These are phyloP conservation scores for Dactylellina cionopaga DNA, from an alignment of 2,329 filamentous ascomycete species.

Conservation along the genomic window DNA sequence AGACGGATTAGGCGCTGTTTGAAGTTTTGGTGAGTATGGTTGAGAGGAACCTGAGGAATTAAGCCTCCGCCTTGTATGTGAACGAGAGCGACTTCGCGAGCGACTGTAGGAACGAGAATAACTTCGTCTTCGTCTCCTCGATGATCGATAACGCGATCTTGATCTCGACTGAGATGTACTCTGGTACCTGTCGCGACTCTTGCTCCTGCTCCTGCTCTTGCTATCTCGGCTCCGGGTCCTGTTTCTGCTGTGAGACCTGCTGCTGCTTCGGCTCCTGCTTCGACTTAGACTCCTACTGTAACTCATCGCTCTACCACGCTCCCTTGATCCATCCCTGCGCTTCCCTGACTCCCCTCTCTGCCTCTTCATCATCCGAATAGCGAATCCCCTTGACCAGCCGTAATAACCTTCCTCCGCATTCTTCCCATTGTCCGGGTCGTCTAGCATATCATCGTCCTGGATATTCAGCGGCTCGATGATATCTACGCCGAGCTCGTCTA, in stretches of 20 bases:
- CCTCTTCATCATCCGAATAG: slow-evolving; percentile 78
- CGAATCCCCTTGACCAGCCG: slow-evolving; percentile 84
- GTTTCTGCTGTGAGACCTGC: slow-evolving; percentile 14
- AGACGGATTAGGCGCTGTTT: not conserved
- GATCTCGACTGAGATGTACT: slow-evolving; percentile 37
- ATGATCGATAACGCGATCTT: slow-evolving; percentile 34
- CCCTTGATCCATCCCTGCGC: not conserved
- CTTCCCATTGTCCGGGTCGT: slow-evolving; percentile 70
- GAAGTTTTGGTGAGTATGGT: slow-evolving; percentile 32
- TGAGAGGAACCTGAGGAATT: slow-evolving; percentile 43
- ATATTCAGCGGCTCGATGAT: slow-evolving; percentile 61
- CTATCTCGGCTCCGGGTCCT: slow-evolving; percentile 14
- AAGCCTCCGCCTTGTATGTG: slow-evolving; percentile 36
- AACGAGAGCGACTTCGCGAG: slow-evolving; percentile 41
- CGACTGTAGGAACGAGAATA: slow-evolving; percentile 50
- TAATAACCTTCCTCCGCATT: slow-evolving; percentile 80
- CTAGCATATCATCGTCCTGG: slow-evolving; percentile 41
- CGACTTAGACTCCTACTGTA: slow-evolving; percentile 49
- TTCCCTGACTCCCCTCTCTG: slow-evolving; percentile 59
- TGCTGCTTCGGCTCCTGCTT: slow-evolving; percentile 58
- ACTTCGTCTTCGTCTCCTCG: slow-evolving; percentile 42
- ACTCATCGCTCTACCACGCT: slow-evolving; percentile 58
- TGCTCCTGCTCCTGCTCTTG: slow-evolving; percentile 17
- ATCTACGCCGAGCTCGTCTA: slow-evolving; percentile 78
- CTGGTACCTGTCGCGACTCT: slow-evolving; percentile 24